Conservation (phyloP, 257 asterid genomes). For the Voacanga thouarsii region DNA sequence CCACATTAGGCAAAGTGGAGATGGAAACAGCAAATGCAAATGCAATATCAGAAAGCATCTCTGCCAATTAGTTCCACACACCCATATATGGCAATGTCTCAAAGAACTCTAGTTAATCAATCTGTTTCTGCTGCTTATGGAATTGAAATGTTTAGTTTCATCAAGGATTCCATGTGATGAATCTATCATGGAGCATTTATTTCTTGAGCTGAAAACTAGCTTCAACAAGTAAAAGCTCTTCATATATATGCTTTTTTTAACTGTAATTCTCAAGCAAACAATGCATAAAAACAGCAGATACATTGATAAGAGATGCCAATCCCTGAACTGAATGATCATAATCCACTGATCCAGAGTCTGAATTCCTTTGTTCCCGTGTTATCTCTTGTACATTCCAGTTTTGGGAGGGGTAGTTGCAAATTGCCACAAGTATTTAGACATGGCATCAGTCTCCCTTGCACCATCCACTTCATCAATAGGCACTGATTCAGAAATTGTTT, state of each 20-base stretch:
- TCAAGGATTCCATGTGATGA: background rate
- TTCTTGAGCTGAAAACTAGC: too few relatives aligned
- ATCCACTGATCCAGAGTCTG: too few relatives aligned
- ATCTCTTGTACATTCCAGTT: background rate
- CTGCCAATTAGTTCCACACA: too few relatives aligned
- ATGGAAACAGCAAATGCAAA: too few relatives aligned
- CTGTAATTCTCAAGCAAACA: background rate
- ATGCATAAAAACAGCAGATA: background rate
- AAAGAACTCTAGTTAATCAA: background rate
- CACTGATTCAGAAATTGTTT: constrained; percentile 33
- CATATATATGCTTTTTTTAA: background rate
- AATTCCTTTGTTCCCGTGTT: background rate
- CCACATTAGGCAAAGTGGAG: too few relatives aligned
- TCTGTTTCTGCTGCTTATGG: background rate
- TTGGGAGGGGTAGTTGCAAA: constrained; percentile 40
- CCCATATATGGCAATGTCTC: background rate
- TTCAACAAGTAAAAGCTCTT: background rate
- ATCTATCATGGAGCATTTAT: background rate
- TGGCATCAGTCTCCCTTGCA: constrained; percentile 20
- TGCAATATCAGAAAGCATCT: too few relatives aligned
- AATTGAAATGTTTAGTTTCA: too few relatives aligned
- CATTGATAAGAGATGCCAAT: background rate
- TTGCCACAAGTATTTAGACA: constrained; percentile 19
- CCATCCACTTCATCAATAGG: constrained; percentile 39
- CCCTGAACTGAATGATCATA: background rate